These are phyloP conservation scores for Aspergillus japonicus DNA, from an alignment of 2,329 filamentous ascomycete species.

Conservation along the genomic window DNA sequence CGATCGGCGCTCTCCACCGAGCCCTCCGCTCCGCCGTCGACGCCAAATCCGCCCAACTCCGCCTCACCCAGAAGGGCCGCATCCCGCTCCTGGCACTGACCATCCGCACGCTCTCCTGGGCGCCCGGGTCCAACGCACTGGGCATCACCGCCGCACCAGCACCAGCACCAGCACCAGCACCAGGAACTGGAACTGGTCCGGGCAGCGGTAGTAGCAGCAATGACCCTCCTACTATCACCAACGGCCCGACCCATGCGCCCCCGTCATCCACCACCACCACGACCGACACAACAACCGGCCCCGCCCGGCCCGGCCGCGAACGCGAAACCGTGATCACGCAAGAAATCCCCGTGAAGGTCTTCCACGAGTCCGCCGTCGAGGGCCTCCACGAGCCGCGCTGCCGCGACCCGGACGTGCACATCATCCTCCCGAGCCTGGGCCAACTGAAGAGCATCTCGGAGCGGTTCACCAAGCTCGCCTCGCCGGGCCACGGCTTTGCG, in stretches of 20 bases:
- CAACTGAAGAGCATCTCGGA: conserved; percentile 94
- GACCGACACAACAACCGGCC: conserved; percentile 45
- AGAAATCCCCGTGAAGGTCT: conserved; percentile 89
- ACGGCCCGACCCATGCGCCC: conserved; percentile 20
- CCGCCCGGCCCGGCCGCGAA: conserved; percentile 58
- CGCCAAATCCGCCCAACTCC: conserved; percentile 76
- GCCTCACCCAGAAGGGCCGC: conserved; percentile 89
- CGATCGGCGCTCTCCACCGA: conserved; percentile 80
- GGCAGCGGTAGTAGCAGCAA: no score
- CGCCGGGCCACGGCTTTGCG: no score
- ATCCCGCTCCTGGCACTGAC: conserved; percentile 85
- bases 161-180: no score
- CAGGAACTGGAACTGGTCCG: no score
- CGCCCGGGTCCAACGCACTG: conserved; percentile 54
- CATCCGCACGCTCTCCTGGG: conserved; percentile 64
- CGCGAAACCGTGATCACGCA: conserved; percentile 92
- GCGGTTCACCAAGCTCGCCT: conserved; percentile 77
- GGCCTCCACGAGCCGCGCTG: conserved; percentile 90
- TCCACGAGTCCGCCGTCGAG: conserved; percentile 80
- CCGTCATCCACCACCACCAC: conserved; percentile 33
- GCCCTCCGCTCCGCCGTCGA: conserved; percentile 87
- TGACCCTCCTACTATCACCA: no score
- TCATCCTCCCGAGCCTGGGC: conserved; percentile 79
- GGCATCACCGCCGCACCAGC: conserved; percentile 41
- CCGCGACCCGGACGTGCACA: conserved; percentile 89